These are phyloP conservation scores for Sphagnurus paluster DNA, from an alignment of 1,284 basidiomycete genomes.

Conservation along the genomic window DNA sequence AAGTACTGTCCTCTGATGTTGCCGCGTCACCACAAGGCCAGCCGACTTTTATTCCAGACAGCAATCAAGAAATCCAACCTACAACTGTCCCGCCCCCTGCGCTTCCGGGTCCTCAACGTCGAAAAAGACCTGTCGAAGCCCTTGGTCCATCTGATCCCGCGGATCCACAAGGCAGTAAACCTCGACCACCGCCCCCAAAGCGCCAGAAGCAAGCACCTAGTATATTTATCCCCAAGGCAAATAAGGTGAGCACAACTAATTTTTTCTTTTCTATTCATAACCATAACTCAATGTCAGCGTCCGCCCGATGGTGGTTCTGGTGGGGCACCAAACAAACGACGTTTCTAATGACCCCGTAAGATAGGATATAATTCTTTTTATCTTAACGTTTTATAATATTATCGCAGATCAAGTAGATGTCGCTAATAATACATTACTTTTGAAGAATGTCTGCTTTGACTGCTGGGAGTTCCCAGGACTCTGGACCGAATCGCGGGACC, in stretches of 20 bases:
- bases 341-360: conserved; percentile 2
- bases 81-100: neutral
- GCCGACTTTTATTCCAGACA: neutral
- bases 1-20: no score
- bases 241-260: conserved; percentile 20
- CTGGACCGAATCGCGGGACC: conserved; percentile 81
- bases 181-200: conserved; percentile 31
- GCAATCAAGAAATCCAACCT: neutral
- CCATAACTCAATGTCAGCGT: conserved; percentile 10
- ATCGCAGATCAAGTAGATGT: no score
- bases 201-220: conserved; percentile 43
- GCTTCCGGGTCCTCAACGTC: neutral
- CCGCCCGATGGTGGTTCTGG: conserved; percentile 15
- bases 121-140: conserved; percentile 15
- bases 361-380: no score
- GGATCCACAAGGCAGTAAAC: conserved; percentile 7
- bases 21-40: neutral
- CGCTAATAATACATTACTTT: conserved; percentile 10
- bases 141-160: conserved; percentile 11
- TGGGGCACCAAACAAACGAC: conserved; percentile 13
- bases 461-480: conserved; percentile 83
- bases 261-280: conserved; percentile 1
- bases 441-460: conserved; percentile 47
- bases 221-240: conserved; percentile 54
- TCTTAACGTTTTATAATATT: neutral